phyloP scores from a whole-genome alignment of 2,329 filamentous ascomycete genomes.

The Fusarium duplospermum region DNA sequence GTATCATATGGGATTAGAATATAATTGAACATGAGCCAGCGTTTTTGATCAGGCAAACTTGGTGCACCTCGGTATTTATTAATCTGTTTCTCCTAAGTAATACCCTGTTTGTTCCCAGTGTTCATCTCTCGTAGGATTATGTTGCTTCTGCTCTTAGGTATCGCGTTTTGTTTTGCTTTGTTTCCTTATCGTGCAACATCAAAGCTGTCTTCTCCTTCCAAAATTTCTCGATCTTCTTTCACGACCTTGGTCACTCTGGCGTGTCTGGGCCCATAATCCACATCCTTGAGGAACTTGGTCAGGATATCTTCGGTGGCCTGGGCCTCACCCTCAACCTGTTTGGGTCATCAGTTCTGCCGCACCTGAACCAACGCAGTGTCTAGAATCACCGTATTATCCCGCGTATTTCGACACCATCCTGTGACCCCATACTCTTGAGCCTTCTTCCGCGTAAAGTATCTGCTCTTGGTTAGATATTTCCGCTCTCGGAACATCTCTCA shows the following conservation, averaged over 20 bases:
- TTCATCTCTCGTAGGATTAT: background rate
- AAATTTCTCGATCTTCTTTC: constrained; percentile 71
- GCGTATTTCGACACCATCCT: constrained; percentile 72
- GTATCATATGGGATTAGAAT: background rate
- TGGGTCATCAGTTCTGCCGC: background rate
- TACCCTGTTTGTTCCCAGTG: background rate
- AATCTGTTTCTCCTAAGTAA: background rate
- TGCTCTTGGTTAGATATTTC: constrained; percentile 36
- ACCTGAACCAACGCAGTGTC: background rate
- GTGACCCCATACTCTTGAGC: constrained; percentile 64
- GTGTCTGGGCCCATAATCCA: constrained; percentile 78
- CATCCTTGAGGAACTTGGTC: constrained; percentile 76
- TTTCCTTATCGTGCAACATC: constrained; percentile 57
- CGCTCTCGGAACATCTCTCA: background rate
- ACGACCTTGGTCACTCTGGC: constrained; percentile 82
- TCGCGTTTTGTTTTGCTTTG: background rate
- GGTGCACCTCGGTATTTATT: background rate
- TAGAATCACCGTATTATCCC: constrained; percentile 62
- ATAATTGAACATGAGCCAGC: constrained; percentile 1
- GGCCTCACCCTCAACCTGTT: constrained; percentile 88
- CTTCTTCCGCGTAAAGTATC: constrained; percentile 66
- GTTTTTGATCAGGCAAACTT: background rate
- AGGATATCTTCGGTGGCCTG: constrained; percentile 78
- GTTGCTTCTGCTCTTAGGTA: background rate
- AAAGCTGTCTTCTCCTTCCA: constrained; percentile 77